phyloP scores from a whole-genome alignment of 2,329 filamentous ascomycete genomes.

The Cytospora chrysosperma region DNA sequence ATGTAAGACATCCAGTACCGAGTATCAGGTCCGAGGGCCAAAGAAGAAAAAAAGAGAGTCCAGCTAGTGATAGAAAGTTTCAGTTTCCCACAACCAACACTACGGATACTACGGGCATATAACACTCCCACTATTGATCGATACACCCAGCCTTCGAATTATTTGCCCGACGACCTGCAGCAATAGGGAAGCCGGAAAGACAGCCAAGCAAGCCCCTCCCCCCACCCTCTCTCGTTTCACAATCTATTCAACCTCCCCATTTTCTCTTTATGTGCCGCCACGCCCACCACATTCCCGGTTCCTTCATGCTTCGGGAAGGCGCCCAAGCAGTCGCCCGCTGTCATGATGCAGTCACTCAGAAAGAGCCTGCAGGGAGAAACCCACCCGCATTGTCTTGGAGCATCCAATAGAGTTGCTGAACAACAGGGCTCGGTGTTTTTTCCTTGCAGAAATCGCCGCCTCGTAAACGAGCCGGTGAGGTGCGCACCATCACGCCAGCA shows the following conservation, averaged over 20 bases:
- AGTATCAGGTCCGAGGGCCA: too few species aligned
- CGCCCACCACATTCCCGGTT: constrained; percentile 7
- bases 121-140: background rate
- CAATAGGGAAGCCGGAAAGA: background rate
- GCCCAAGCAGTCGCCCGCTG: background rate
- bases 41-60: too few species aligned
- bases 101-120: background rate
- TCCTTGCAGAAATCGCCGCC: constrained; percentile 8
- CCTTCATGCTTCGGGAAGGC: background rate
- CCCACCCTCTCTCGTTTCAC: background rate
- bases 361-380: background rate
- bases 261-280: background rate
- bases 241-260: background rate
- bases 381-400: background rate
- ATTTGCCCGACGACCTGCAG: background rate
- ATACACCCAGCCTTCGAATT: background rate
- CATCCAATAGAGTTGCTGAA: constrained; percentile 7
- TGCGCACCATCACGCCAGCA: background rate
- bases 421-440: background rate
- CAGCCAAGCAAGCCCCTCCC: background rate
- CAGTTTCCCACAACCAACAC: too few species aligned
- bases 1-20: too few species aligned
- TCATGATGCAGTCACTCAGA: constrained; percentile 2
- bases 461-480: constrained; percentile 7
- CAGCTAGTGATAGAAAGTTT: too few species aligned